Percentiles rank a stretch among this genome's conserved stretches.
Evolutionary conservation across 805 yeast genomes (phyloP).

Genomic region (Ascoidea tarda): DNA sequence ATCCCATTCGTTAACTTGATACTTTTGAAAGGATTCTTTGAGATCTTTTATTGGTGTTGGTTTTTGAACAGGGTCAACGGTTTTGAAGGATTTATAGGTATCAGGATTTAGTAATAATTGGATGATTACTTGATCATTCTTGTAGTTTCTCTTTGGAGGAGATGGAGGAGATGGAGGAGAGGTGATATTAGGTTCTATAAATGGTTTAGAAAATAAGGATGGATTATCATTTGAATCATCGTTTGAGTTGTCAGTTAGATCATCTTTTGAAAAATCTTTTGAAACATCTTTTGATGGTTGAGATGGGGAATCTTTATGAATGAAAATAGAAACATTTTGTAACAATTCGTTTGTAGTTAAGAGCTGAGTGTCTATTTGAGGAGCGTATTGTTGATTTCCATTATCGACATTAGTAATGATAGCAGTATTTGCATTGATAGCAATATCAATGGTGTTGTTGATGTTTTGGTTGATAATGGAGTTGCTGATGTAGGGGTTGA

Average conservation of each 20-base stretch:
- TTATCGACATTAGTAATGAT: background rate
- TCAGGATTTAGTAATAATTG: slow-evolving; percentile 4
- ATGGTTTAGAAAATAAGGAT: background rate
- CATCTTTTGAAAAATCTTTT: background rate
- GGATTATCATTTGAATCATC: background rate
- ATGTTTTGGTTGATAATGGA: background rate
- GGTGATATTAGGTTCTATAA: too few relatives aligned
- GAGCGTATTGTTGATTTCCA: too few relatives aligned
- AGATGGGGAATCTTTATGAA: background rate
- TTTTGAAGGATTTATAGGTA: slow-evolving; percentile 4
- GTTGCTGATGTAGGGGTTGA: background rate
- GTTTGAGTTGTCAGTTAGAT: background rate
- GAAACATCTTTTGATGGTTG: background rate
- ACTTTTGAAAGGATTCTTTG: slow-evolving; percentile 2
- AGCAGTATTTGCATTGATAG: background rate
- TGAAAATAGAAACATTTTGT: background rate
- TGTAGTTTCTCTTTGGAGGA: background rate
- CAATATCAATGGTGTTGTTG: background rate
- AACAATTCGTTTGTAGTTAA: background rate
- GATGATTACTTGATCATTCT: background rate
- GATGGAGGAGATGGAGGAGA: too few relatives aligned
- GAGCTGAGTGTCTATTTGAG: too few relatives aligned
- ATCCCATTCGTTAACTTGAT: too few relatives aligned
- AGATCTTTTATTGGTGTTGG: too few relatives aligned
- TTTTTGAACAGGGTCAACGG: background rate